Evolutionary conservation across 495 filamentous ascomycete species (phyloP).

Genomic region (Diplogelasinospora grovesii): DNA sequence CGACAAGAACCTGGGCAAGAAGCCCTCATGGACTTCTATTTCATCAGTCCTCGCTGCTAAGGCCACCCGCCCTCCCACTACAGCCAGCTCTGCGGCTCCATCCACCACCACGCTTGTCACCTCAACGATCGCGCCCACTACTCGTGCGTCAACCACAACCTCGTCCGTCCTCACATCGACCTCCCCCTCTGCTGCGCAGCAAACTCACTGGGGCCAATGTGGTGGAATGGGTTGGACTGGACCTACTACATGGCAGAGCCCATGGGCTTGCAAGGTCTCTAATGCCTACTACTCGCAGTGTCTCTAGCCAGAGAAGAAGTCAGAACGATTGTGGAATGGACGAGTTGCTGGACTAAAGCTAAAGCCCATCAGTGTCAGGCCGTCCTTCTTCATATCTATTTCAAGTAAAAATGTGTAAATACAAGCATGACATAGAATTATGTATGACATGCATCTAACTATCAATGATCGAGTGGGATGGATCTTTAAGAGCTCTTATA

Average conservation of each 20-base stretch:
- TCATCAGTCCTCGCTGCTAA: constrained; percentile 28
- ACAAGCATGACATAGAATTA: no score
- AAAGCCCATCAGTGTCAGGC: no score
- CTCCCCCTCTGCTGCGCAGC: constrained; percentile 5
- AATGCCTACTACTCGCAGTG: constrained; percentile 41
- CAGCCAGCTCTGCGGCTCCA: constrained; percentile 11
- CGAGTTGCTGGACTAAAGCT: no score
- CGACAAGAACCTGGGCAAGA: constrained; percentile 44
- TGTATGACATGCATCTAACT: no score
- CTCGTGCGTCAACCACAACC: background rate
- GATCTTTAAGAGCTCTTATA: no score
- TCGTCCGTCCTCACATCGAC: constrained; percentile 15
- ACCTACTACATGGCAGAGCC: constrained; percentile 32
- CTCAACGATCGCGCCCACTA: constrained; percentile 1
- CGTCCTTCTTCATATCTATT: no score
- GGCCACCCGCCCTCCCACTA: constrained; percentile 15
- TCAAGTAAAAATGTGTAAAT: no score
- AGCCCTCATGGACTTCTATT: constrained; percentile 46
- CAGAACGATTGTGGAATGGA: constrained; percentile 2
- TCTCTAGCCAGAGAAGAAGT: no score
- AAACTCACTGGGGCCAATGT: constrained; percentile 35
- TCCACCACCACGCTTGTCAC: constrained; percentile 22
- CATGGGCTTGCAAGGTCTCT: constrained; percentile 31
- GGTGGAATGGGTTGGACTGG: constrained; percentile 34
- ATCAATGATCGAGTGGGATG: no score